Conservation (phyloP, 2,329 filamentous ascomycete species). For the Sodiomyces alkalinus region DNA sequence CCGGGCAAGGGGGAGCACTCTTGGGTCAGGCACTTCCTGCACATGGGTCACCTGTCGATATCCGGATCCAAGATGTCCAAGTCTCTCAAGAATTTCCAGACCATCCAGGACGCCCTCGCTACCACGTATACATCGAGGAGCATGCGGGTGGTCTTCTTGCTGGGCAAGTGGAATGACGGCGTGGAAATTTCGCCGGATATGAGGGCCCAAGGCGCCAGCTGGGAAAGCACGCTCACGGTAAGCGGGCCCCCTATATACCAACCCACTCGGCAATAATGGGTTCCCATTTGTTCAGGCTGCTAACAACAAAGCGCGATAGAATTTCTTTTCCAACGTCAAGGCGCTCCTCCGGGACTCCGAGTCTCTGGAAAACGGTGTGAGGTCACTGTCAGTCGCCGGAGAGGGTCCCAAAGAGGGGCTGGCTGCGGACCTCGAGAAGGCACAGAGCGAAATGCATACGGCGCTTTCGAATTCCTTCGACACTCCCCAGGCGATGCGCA, state of each 20-base stretch:
- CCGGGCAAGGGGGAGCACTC: conserved; percentile 40
- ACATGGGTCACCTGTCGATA: conserved; percentile 80
- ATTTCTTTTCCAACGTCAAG: conserved; percentile 44
- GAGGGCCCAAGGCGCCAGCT: conserved; percentile 55
- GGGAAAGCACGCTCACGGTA: conserved; percentile 65
- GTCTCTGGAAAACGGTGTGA: conserved; percentile 16
- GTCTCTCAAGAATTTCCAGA: conserved; percentile 88
- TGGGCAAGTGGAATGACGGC: conserved; percentile 80
- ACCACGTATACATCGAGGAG: conserved; percentile 60
- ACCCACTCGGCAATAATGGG: background rate
- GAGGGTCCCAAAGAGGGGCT: conserved; percentile 15
- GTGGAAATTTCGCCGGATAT: conserved; percentile 83
- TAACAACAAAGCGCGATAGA: conserved; percentile 18
- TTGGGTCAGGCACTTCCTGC: conserved; percentile 93
- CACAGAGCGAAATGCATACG: conserved; percentile 35
- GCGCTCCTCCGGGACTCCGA: conserved; percentile 33
- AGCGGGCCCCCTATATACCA: no score
- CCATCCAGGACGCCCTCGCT: conserved; percentile 67
- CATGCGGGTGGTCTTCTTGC: conserved; percentile 72
- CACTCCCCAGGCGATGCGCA: conserved; percentile 62
- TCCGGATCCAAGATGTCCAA: conserved; percentile 93
- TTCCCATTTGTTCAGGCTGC: conserved; percentile 1
- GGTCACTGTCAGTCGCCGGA: conserved; percentile 21
- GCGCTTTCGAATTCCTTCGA: conserved; percentile 78
- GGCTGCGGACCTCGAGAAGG: conserved; percentile 30